Base-by-base conservation (phyloP, 495 filamentous ascomycete species). In the Penicillium samsonianum region DNA sequence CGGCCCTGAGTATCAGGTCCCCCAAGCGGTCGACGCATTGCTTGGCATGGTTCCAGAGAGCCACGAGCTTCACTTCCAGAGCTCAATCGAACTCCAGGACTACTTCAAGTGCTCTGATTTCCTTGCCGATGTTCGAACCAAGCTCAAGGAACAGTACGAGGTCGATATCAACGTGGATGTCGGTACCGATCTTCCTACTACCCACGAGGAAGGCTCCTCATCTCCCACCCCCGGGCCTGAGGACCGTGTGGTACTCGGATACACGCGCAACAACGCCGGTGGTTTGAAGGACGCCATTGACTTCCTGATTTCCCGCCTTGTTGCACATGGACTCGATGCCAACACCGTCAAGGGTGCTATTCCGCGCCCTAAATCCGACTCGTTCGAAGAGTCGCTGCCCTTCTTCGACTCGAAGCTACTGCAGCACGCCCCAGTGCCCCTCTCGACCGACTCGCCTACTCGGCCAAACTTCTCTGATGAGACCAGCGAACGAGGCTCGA, bases 341-440 rank as follows among this genome's bases (percentile, higher is more conserved):
- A 90, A 83, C 43, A 85, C 90, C 22, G 86, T 99, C 62, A 96
- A 94, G 71, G 94, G 95, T 49, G 87, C 91, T 14, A 93, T 98
- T 59, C 91, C 93, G 0, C 88, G 93, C 44, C 95, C 94, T 49
- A 97, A 98, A 78, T 97, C 94, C 5, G 94, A 99, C 73, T 96
- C 94, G 1, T 99, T 98, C 67, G 94, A 98, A 65, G 95, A 98
- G 58, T 92, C 91, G 40, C 82, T 96, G 30, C 92, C 90, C 25
- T 97, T 90, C 79, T 99, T 99, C 72, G 88, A 96, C 71, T 94
- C 92, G 0, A 97, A 97, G 75, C 77, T 99, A 31, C 80, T 99
- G 33, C 95, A 98, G 71, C 89, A 92, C 65, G 90, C 90, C 10
- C 91, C 91, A 28, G 84, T 85, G 30, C 86, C 87, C 1, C 78